Evolutionary conservation across 2,329 filamentous ascomycete species (phyloP), one percentile per base, ranked within the genome.

Genomic region (Colletotrichum costaricense): DNA sequence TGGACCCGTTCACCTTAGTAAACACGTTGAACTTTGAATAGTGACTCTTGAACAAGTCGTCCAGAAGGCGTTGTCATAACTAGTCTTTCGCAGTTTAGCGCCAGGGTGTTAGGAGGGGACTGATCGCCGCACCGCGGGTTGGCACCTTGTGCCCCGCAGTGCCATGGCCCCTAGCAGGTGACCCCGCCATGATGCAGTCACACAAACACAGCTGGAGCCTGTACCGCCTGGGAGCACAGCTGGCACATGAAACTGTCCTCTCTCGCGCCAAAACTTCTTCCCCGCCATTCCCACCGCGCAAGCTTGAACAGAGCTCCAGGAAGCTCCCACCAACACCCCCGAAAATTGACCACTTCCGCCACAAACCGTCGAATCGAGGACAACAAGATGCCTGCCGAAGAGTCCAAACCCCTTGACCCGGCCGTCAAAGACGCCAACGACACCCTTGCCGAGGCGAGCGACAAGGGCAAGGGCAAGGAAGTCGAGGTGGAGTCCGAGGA

Each of bases 371-470:
- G 24, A 72, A 28, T 14, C 24, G 35, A 49, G 55, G 33, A 63
- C 56, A 63, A 11, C 14, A 52, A 46, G 38, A 87, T 88, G 85
- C 85, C 88, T 78, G 80, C 86, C 59, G 88, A 93, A 81, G 88
- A 92, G 80, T 92, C 91, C 57, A 93, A 93, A 78, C 85, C 88
- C 69, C 85, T 88, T 74, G 90, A 92, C 74, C 84, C 86, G 75
- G 81, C 83, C 76, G 86, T 86, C 78, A 85, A 88, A 76, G 84
- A 87, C 76, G 84, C 84, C 60, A 80, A 82, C 19, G 82, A 86
- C 76, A 84, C 87, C 71, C 79, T 79, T 38, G 76, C 81, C 72
- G 77, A 79, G 63, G 77, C 79, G 77, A 75, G 76, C 74, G 81
- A 76, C 75, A 81, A 80, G 76, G 82, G 81, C 78, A 86, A 86